phyloP scores from a whole-genome alignment of 768 basidiomycete genomes.

The Ramaria sp. region DNA sequence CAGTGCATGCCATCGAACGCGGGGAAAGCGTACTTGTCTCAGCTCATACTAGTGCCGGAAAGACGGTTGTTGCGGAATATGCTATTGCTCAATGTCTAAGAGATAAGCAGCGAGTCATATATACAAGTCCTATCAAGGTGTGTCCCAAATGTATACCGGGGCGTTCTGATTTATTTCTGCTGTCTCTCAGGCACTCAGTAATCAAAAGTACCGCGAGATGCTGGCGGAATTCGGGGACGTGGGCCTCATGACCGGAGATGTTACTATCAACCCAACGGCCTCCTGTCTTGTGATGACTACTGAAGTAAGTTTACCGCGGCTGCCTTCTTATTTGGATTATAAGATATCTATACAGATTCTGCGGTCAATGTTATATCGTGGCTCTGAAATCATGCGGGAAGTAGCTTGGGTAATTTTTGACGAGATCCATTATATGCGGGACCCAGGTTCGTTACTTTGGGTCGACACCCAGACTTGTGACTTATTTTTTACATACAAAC shows the following conservation, averaged over 20 bases:
- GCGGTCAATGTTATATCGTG: constrained; percentile 96
- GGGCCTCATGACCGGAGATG: constrained; percentile 98
- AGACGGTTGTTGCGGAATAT: constrained; percentile 99
- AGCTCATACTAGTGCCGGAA: constrained; percentile 97
- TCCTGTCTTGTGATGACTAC: constrained; percentile 99
- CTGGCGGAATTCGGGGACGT: constrained; percentile 95
- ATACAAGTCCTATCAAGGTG: constrained; percentile 99
- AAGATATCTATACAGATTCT: constrained; percentile 56
- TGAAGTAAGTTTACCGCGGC: constrained; percentile 46
- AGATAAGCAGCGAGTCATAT: constrained; percentile 93
- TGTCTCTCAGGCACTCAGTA: constrained; percentile 73
- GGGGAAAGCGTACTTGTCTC: constrained; percentile 97
- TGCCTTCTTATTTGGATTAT: not conserved
- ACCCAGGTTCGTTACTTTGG: constrained; percentile 42
- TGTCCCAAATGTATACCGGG: constrained; percentile 19
- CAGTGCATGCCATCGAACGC: constrained; percentile 88
- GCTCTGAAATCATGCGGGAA: constrained; percentile 98
- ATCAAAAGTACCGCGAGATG: constrained; percentile 99
- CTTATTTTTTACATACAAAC: not conserved
- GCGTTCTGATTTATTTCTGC: not conserved
- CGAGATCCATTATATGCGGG: constrained; percentile 99
- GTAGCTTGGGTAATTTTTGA: constrained; percentile 99
- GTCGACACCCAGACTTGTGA: not conserved
- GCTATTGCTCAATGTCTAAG: constrained; percentile 95
- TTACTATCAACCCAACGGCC: constrained; percentile 95